Evolutionary conservation across 2,329 filamentous ascomycete genomes (phyloP), one percentile per base, ranked within the genome.

Genomic region (Fusarium sambucinum): DNA sequence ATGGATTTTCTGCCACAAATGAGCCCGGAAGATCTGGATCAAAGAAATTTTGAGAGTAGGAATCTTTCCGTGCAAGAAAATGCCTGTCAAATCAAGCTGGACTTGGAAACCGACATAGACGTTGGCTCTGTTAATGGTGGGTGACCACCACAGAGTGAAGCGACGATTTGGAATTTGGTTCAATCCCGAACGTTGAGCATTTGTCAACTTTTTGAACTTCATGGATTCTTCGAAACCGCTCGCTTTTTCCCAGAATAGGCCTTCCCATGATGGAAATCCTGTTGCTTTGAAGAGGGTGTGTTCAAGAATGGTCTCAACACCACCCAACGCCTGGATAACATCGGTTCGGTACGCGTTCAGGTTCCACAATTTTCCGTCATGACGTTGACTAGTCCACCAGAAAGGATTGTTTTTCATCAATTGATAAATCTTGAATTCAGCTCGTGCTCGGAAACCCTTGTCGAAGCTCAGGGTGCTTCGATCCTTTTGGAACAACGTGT

Each of bases 1-100:
- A 80, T 99, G 96, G 46, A 99, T 98, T 85, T 99, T 99, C 80
- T 99, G 96, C 96, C 96, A 99, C 84, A 99, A 90, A 88, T 99
- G 96, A 53, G 96, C 96, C 78, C 96, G 91, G 92, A 99, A 99
- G 74, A 99, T 99, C 78, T 99, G 96, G 64, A 99, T 99, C 55
- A 99, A 84, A 0, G 94, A 97, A 67, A 99, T 99, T 82, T 99
- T 99, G 42, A 99, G 82, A 0, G 96, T 99, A 0, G 96, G 96
- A 59, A 99, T 99, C 82, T 99, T 99, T 74, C 96, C 96, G 83
- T 99, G 96, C 77, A 99, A 86, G 89, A 99, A 99, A 65, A 99
- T 99, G 78, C 96, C 96, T 2, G 96, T 99, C 58, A 99, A 82
- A 86, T 99, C 96, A 51, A 99, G 87, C 76, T 99, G 96, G 30